Conservation (phyloP, 1,139 yeast genomes). For the Candida smagusa region DNA sequence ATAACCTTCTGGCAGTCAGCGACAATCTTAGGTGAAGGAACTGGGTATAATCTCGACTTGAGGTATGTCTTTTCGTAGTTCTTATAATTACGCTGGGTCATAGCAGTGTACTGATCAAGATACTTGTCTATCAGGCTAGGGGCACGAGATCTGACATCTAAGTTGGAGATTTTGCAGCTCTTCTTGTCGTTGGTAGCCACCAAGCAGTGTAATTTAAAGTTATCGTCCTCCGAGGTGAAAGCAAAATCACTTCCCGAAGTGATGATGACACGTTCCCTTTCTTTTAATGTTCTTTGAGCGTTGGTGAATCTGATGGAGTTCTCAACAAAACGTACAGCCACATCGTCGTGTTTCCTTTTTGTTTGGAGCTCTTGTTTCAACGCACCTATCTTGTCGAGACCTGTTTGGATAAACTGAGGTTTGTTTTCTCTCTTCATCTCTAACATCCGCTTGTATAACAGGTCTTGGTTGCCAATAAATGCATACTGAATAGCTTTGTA, state of each 20-base stretch:
- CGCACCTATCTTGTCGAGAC: neutral
- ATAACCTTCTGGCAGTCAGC: neutral
- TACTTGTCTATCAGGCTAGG: slow-evolving; percentile 6
- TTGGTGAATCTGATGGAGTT: slow-evolving; percentile 17
- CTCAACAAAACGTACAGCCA: slow-evolving; percentile 15
- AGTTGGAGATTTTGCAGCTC: neutral
- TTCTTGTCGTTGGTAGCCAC: slow-evolving; percentile 1
- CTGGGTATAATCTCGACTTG: slow-evolving; percentile 8
- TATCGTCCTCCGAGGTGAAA: slow-evolving; percentile 1
- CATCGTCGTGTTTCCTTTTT: neutral
- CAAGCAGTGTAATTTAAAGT: slow-evolving; percentile 2
- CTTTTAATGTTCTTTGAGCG: slow-evolving; percentile 14
- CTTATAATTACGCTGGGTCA: slow-evolving; percentile 14
- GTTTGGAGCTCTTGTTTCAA: slow-evolving; percentile 1
- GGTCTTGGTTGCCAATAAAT: slow-evolving; percentile 18
- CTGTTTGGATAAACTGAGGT: neutral
- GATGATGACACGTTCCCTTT: slow-evolving; percentile 14
- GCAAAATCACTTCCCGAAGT: slow-evolving; percentile 5
- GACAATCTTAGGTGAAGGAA: neutral
- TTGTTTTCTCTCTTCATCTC: slow-evolving; percentile 6
- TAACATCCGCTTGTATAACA: slow-evolving; percentile 12
- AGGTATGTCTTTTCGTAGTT: slow-evolving; percentile 16
- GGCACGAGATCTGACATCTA: slow-evolving; percentile 3
- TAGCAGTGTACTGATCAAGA: slow-evolving; percentile 11
- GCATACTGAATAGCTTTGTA: slow-evolving; percentile 31